Percentiles rank a stretch among this genome's conserved stretches.
Conservation (phyloP, 179 eudicot species). For the Corrigiola litoralis region DNA sequence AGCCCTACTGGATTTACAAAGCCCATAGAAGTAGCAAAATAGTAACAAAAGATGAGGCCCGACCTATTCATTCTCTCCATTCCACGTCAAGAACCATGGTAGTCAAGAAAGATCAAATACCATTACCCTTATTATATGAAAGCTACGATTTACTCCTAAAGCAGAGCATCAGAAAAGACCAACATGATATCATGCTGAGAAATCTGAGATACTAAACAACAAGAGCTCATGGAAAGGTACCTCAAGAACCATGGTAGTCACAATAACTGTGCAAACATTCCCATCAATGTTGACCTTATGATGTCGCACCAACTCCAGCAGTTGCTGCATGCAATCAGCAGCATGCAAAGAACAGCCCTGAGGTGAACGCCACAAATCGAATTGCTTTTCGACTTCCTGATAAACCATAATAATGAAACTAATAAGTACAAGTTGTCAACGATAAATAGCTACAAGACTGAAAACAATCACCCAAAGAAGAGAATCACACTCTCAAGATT, state of each 20-base stretch:
- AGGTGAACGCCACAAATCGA: constrained; percentile 51
- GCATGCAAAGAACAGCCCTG: constrained; percentile 56
- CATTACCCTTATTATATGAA: too few relatives aligned
- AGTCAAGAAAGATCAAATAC: too few relatives aligned
- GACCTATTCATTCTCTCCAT: too few relatives aligned
- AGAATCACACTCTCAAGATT: background rate
- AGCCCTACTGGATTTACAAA: too few relatives aligned
- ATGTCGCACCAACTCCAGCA: constrained; percentile 80
- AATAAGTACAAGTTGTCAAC: background rate
- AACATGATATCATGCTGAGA: background rate
- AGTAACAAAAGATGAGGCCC: too few relatives aligned
- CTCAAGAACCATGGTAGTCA: constrained; percentile 82
- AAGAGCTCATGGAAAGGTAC: constrained; percentile 24
- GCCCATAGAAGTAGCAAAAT: too few relatives aligned
- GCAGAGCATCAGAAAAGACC: background rate
- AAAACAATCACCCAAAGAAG: background rate
- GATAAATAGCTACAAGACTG: background rate
- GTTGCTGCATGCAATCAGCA: constrained; percentile 83
- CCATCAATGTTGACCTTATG: constrained; percentile 83
- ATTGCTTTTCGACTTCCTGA: constrained; percentile 71
- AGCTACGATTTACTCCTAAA: background rate
- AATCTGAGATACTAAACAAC: background rate
- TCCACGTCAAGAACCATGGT: too few relatives aligned
- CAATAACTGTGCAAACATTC: constrained; percentile 76
- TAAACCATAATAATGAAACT: constrained; percentile 6